Percentiles rank a stretch among this genome's conserved stretches.
phyloP scores from a whole-genome alignment of 495 filamentous ascomycete genomes.

The Chaetomium cochliodes region DNA sequence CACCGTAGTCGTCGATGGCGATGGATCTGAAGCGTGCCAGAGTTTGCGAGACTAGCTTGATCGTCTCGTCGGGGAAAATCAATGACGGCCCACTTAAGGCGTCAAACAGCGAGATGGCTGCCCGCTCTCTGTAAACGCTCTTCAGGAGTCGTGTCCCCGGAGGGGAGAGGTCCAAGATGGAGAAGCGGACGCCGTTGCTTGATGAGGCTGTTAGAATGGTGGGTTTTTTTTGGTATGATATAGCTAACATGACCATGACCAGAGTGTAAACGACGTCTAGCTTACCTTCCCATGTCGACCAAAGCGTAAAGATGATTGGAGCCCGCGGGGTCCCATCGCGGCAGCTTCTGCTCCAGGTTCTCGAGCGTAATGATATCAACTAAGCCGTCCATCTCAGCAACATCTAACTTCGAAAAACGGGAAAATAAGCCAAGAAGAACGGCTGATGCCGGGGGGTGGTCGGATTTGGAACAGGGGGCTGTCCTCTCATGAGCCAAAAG shows the following conservation, averaged over 20 bases:
- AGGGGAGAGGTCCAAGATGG: slow-evolving; percentile 74
- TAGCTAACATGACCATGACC: neutral
- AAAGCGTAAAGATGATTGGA: slow-evolving; percentile 54
- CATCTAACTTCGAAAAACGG: neutral
- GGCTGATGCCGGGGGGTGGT: neutral
- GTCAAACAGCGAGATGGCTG: slow-evolving; percentile 85
- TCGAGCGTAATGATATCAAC: slow-evolving; percentile 50
- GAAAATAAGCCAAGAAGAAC: neutral
- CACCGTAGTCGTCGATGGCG: slow-evolving; percentile 63
- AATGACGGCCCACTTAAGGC: slow-evolving; percentile 58
- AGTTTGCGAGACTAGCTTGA: slow-evolving; percentile 59
- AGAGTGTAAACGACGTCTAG: slow-evolving; percentile 5
- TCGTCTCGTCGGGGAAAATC: slow-evolving; percentile 62
- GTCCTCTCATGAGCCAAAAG: neutral
- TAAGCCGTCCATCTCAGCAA: slow-evolving; percentile 25
- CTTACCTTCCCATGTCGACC: slow-evolving; percentile 75
- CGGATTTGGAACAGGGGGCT: neutral
- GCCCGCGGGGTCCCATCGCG: slow-evolving; percentile 43
- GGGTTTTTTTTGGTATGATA: neutral
- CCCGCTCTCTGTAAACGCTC: slow-evolving; percentile 74
- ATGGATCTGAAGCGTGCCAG: slow-evolving; percentile 70
- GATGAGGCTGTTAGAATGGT: slow-evolving; percentile 18
- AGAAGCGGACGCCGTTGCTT: slow-evolving; percentile 95
- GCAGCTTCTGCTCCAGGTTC: slow-evolving; percentile 50
- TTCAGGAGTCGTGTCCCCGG: slow-evolving; percentile 68